Conservation (phyloP, 1,139 yeast genomes). For the Debaryomyces sp. region DNA sequence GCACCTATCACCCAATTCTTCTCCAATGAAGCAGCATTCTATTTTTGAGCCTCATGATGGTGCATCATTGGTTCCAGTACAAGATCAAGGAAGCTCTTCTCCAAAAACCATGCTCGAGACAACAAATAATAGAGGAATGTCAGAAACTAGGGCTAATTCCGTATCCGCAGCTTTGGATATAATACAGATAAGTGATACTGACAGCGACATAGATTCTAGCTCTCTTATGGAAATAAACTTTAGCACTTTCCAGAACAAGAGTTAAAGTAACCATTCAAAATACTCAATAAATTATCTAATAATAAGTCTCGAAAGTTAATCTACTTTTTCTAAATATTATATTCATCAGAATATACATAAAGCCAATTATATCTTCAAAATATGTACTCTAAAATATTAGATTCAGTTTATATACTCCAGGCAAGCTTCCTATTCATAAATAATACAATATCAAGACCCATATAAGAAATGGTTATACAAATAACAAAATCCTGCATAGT, state of each 20-base stretch:
- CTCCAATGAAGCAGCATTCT: not conserved
- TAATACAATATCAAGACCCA: too few relatives aligned
- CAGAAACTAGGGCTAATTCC: not conserved
- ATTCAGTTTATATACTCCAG: too few relatives aligned
- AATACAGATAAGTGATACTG: not conserved
- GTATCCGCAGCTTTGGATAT: not conserved
- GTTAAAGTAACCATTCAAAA: not conserved
- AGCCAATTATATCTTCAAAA: too few relatives aligned
- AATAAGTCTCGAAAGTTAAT: too few relatives aligned
- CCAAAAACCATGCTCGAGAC: not conserved
- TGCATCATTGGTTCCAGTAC: not conserved
- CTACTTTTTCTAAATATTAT: too few relatives aligned
- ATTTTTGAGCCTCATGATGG: not conserved
- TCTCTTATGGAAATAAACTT: constrained; percentile 1
- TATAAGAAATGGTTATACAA: too few relatives aligned
- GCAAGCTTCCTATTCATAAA: too few relatives aligned
- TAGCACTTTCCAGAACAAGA: not conserved
- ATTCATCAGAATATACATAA: too few relatives aligned
- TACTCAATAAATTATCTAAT: too few relatives aligned
- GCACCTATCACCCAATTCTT: not conserved
- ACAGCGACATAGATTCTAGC: not conserved
- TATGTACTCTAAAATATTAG: too few relatives aligned
- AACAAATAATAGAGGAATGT: not conserved
- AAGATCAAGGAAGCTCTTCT: not conserved
- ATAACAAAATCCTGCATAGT: not conserved